Conservation (phyloP, 1,284 basidiomycete species). For the Mycena sp. region DNA sequence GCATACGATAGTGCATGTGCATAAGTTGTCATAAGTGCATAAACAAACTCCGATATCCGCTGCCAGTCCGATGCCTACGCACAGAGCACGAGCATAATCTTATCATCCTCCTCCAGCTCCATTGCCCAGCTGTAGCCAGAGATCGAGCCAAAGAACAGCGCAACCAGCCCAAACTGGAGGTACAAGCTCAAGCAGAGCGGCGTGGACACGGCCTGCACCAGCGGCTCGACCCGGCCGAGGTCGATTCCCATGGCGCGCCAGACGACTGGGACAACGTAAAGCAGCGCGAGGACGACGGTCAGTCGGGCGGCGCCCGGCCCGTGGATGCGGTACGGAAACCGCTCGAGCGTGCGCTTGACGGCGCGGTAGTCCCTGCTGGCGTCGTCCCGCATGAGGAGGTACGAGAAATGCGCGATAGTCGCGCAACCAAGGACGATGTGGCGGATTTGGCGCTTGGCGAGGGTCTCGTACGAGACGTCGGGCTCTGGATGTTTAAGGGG, state of each 20-base stretch:
- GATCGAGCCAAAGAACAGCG: background rate
- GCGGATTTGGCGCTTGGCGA: constrained; percentile 15
- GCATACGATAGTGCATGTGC: too few species aligned
- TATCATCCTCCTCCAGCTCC: background rate
- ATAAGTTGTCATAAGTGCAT: too few species aligned
- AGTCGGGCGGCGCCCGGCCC: background rate
- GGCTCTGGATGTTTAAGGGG: constrained; percentile 5
- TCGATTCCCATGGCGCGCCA: background rate
- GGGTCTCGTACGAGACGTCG: constrained; percentile 17
- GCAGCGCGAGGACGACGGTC: background rate
- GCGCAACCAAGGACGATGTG: constrained; percentile 5
- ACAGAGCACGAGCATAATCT: constrained; percentile 1
- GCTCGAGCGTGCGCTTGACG: background rate
- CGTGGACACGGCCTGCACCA: background rate
- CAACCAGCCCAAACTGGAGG: background rate
- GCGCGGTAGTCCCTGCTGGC: background rate
- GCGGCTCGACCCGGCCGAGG: background rate
- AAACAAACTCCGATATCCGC: too few species aligned
- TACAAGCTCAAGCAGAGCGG: background rate
- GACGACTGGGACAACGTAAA: background rate
- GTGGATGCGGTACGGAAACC: background rate
- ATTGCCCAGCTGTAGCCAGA: background rate
- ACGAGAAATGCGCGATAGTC: background rate
- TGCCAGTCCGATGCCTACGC: background rate
- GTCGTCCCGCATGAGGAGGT: background rate